Conservation (phyloP, 1,284 basidiomycete species). For the Termitomyces sp. region DNA sequence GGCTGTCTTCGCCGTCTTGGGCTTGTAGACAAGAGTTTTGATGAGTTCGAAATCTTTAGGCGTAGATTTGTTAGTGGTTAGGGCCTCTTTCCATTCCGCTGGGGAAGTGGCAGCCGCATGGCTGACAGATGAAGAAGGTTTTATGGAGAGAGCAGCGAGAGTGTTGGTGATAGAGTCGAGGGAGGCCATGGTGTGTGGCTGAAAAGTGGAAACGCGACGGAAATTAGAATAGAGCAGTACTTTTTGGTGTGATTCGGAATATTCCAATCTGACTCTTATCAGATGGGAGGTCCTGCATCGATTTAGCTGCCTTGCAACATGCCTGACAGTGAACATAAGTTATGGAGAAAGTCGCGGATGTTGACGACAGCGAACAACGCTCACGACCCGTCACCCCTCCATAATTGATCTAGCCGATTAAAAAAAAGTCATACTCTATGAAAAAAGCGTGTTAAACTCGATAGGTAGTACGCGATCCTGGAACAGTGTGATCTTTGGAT, state of each 20-base stretch:
- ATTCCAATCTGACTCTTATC: slow-evolving; percentile 32
- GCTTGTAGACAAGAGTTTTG: slow-evolving; percentile 87
- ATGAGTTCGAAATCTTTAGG: slow-evolving; percentile 65
- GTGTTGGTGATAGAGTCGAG: slow-evolving; percentile 33
- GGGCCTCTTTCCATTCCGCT: slow-evolving; percentile 61
- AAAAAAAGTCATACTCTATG: slow-evolving; percentile 1
- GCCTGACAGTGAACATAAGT: slow-evolving; percentile 25
- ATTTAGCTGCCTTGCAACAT: slow-evolving; percentile 25
- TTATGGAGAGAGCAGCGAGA: slow-evolving; percentile 50
- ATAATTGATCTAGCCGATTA: slow-evolving; percentile 16
- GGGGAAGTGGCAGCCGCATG: slow-evolving; percentile 61
- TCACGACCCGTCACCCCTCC: slow-evolving; percentile 6
- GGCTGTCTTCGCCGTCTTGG: slow-evolving; percentile 86
- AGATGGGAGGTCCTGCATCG: slow-evolving; percentile 24
- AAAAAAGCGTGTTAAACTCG: background rate
- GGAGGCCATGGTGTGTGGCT: slow-evolving; percentile 25
- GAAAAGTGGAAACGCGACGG: slow-evolving; percentile 16
- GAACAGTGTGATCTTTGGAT: background rate
- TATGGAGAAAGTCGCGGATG: slow-evolving; percentile 10
- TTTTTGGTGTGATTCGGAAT: slow-evolving; percentile 28
- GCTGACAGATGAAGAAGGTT: slow-evolving; percentile 41
- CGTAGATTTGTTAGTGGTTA: slow-evolving; percentile 42
- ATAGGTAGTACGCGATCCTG: background rate
- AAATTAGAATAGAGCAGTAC: slow-evolving; percentile 9
- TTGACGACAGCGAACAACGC: slow-evolving; percentile 12